phyloP scores from a whole-genome alignment of 2,329 filamentous ascomycete genomes.

The Aspergillus ruber region DNA sequence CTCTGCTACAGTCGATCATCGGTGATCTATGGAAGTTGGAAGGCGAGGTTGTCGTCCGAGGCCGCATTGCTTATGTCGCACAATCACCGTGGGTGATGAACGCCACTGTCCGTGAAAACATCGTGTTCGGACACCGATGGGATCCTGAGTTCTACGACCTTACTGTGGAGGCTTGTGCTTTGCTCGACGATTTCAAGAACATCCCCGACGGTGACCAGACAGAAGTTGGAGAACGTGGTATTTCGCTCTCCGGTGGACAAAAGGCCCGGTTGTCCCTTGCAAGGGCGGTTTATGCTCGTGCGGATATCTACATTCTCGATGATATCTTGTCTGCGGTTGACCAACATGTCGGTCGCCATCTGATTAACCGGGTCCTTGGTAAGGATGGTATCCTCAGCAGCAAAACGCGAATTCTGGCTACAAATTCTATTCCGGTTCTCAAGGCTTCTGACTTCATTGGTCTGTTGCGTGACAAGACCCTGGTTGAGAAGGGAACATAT shows the following conservation, averaged over 20 bases:
- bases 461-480: conserved; percentile 72
- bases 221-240: conserved; percentile 91
- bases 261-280: conserved; percentile 90
- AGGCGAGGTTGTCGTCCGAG: conserved; percentile 75
- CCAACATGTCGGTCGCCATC: conserved; percentile 88
- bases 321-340: conserved; percentile 96
- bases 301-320: conserved; percentile 93
- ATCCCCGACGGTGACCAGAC: conserved; percentile 95
- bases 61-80: conserved; percentile 81
- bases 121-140: conserved; percentile 90
- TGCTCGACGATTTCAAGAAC: conserved; percentile 83
- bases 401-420: conserved; percentile 89
- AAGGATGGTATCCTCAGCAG: conserved; percentile 70
- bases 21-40: conserved; percentile 88
- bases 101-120: conserved; percentile 93
- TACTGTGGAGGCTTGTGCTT: conserved; percentile 83
- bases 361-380: conserved; percentile 91
- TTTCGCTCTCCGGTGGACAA: conserved; percentile 91
- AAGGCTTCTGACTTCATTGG: conserved; percentile 84
- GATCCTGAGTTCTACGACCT: conserved; percentile 91
- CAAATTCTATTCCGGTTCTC: conserved; percentile 88
- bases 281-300: conserved; percentile 88
- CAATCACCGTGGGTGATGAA: conserved; percentile 98
- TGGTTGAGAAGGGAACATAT: conserved; percentile 85
- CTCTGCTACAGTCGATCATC: conserved; percentile 77